phyloP scores from a whole-genome alignment of 1,284 basidiomycete genomes.

The Takashimella koratensis region DNA sequence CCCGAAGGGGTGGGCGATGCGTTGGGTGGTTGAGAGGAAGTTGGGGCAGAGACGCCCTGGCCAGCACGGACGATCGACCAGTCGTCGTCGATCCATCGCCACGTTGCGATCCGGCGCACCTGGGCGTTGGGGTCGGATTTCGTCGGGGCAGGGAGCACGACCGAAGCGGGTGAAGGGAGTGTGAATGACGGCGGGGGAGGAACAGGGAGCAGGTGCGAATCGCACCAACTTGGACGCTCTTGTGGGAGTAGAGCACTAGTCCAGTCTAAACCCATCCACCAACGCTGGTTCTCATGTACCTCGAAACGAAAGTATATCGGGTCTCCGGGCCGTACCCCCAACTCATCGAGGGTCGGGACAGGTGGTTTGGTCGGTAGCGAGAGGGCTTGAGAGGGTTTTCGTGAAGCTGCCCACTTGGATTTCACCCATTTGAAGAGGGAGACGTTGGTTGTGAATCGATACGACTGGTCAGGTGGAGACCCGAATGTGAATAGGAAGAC shows the following conservation, averaged over 20 bases:
- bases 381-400: constrained; percentile 36
- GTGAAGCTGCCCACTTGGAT: constrained; percentile 43
- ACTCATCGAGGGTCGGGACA: constrained; percentile 4
- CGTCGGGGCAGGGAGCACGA: constrained; percentile 48
- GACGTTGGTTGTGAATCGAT: constrained; percentile 25
- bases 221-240: constrained; percentile 81
- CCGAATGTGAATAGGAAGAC: constrained; percentile 45
- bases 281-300: constrained; percentile 89
- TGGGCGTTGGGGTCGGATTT: constrained; percentile 34
- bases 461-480: constrained; percentile 35
- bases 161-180: constrained; percentile 50
- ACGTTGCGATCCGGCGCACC: constrained; percentile 67
- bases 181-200: constrained; percentile 51
- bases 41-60: constrained; percentile 5
- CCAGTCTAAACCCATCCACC: constrained; percentile 74
- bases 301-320: constrained; percentile 75
- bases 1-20: background rate
- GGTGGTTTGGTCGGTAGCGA: background rate
- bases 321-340: constrained; percentile 20
- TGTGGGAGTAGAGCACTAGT: constrained; percentile 84
- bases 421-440: constrained; percentile 40
- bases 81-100: constrained; percentile 83
- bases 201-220: constrained; percentile 53
- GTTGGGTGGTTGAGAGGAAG: background rate
- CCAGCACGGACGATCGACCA: constrained; percentile 63